A percentile compares a stretch with the other conserved stretches of the same genome.
phyloP scores from a whole-genome alignment of 768 basidiomycete genomes.

The Russula dissimulans region DNA sequence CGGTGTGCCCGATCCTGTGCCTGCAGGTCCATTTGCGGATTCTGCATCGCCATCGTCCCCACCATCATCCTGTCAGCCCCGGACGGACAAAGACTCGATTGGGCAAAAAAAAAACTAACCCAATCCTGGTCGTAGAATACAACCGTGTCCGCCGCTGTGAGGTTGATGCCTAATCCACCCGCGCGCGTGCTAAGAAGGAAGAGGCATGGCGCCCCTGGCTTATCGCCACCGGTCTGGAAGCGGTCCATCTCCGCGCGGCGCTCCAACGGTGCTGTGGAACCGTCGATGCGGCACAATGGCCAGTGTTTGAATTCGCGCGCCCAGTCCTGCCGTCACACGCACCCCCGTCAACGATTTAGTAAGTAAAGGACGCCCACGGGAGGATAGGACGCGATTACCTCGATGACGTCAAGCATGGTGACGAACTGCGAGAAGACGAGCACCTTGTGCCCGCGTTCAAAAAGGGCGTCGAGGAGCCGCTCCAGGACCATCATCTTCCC shows the following conservation, averaged over 20 bases:
- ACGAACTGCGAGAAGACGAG: constrained; percentile 91
- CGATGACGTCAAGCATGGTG: constrained; percentile 91
- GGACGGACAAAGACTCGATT: no score
- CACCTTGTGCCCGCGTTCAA: constrained; percentile 73
- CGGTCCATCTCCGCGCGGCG: constrained; percentile 76
- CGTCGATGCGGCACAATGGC: constrained; percentile 87
- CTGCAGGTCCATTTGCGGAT: constrained; percentile 94
- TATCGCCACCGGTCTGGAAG: constrained; percentile 69
- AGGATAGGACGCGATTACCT: constrained; percentile 37
- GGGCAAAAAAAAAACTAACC: constrained; percentile 36
- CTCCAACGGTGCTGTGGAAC: constrained; percentile 67
- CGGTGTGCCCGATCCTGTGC: constrained; percentile 94
- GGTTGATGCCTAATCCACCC: constrained; percentile 73
- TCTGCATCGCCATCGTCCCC: constrained; percentile 34
- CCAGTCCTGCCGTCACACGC: constrained; percentile 57
- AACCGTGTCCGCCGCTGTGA: constrained; percentile 80
- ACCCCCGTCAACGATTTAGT: not conserved
- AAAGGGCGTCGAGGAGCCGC: constrained; percentile 73
- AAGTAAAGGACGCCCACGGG: not conserved
- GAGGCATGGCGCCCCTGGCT: constrained; percentile 52
- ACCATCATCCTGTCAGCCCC: no score
- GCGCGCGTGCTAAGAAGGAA: constrained; percentile 78
- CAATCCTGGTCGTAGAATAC: constrained; percentile 93
- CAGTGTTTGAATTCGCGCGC: constrained; percentile 75
- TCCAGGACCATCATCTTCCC: constrained; percentile 98